phyloP scores from a whole-genome alignment of 2,329 filamentous ascomycete genomes.

The Microcera coccophila region DNA sequence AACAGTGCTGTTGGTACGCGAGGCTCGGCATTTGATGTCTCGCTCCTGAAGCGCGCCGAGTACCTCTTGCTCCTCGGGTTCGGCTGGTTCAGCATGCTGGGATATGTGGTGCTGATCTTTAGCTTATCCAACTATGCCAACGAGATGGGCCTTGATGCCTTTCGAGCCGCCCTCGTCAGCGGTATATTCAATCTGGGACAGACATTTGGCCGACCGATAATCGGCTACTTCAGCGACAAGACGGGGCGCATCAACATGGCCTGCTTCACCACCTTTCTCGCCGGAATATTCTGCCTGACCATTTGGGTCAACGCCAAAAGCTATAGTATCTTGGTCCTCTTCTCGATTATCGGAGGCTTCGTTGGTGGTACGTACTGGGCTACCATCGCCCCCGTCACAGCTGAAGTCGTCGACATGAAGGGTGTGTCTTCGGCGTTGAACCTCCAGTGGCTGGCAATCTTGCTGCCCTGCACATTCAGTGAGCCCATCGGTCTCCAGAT shows the following conservation, averaged over 20 bases:
- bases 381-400: slow-evolving; percentile 64
- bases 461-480: slow-evolving; percentile 66
- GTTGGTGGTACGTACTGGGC: slow-evolving; percentile 71
- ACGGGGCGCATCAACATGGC: slow-evolving; percentile 73
- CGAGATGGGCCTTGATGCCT: slow-evolving; percentile 61
- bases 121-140: slow-evolving; percentile 70
- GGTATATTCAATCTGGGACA: slow-evolving; percentile 68
- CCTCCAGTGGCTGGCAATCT: slow-evolving; percentile 67
- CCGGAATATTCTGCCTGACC: slow-evolving; percentile 61
- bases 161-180: slow-evolving; percentile 67
- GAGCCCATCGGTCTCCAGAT: slow-evolving; percentile 62
- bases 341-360: slow-evolving; percentile 64
- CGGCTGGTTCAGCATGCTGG: slow-evolving; percentile 68
- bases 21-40: slow-evolving; percentile 62
- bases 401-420: slow-evolving; percentile 69
- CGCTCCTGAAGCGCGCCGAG: slow-evolving; percentile 57
- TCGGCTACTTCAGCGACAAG: slow-evolving; percentile 68
- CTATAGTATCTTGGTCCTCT: slow-evolving; percentile 67
- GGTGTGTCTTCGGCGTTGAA: slow-evolving; percentile 65
- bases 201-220: slow-evolving; percentile 64
- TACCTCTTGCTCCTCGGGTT: slow-evolving; percentile 64
- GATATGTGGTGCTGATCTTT: slow-evolving; percentile 74
- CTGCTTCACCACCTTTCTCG: slow-evolving; percentile 58
- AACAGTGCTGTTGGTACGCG: slow-evolving; percentile 67
- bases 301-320: slow-evolving; percentile 67